Base-by-base conservation (phyloP, 129 eudicot genomes). In the Dittrichia graveolens region DNA sequence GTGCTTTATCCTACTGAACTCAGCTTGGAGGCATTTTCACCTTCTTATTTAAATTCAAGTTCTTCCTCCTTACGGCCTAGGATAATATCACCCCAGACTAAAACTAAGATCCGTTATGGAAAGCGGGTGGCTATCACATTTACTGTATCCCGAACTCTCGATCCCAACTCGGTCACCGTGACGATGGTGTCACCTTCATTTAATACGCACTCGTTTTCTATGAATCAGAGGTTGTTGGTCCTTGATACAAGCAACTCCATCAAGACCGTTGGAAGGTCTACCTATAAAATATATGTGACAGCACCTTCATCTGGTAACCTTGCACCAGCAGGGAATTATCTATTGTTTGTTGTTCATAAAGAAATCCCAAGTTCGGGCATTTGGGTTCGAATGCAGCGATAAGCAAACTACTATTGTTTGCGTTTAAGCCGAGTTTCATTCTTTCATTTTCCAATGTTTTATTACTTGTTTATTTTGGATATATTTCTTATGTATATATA, bases 131-230 rank as follows among this genome's bases (percentile, higher is more conserved):
- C 47, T 3, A 60, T 90, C 0, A 71, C 67, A 14, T 87, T 87
- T 56, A 52, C 76, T 0, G 49, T 80, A 6, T 18, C 78, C 5
- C 87, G 85, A 2, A 5, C 5, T 50, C 39, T 87, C 2, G 75
- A 82, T 9, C 62, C 8, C 24, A 44, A 15, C 11, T 13, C 54
- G 59, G 58, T 87, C 3, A 40, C 4, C 77, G 93, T 85, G 3
- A 87, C 88, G 3, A 87, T 90, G 96, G 79, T 87, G 4, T 59
- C 85, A 54, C 96, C 96, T 15, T 43, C 90, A 5, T 90, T 90
- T 49, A 78, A 61, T 10, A 90, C 96, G 0, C 96, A 90, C 56
- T 84, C 96, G 8, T 84, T 79, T 79, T 81, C 88, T 1, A 86
- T 86, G 88, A 89, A 85, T 42, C 96, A 90, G 52, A 84, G 96